These are phyloP conservation scores for Ophiostoma ulmi DNA, from an alignment of 2,329 filamentous ascomycete species.

Conservation along the genomic window DNA sequence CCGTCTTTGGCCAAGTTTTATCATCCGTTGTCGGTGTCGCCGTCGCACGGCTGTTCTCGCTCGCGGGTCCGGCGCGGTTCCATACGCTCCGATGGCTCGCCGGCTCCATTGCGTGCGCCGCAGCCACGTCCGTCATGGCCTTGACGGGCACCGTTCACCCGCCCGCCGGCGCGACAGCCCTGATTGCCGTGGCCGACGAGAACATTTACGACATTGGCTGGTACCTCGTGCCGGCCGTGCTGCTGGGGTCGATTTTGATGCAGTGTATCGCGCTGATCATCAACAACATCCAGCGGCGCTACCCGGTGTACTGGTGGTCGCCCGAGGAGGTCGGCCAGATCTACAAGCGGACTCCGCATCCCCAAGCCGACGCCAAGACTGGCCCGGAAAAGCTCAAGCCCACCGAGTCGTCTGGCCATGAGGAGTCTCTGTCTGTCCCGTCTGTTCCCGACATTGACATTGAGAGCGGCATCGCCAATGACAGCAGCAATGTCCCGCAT, in stretches of 20 bases:
- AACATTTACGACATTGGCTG: slow-evolving; percentile 57
- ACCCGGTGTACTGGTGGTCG: slow-evolving; percentile 68
- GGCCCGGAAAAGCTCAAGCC: slow-evolving; percentile 9
- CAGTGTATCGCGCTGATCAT: slow-evolving; percentile 56
- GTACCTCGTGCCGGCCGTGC: slow-evolving; percentile 59
- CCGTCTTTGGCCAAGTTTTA: slow-evolving; percentile 61
- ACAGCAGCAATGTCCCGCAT: not conserved
- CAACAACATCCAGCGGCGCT: slow-evolving; percentile 64
- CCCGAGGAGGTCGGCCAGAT: slow-evolving; percentile 36
- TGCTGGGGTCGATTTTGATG: slow-evolving; percentile 59
- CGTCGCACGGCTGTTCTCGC: slow-evolving; percentile 60
- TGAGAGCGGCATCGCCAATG: not conserved
- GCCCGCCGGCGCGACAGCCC: slow-evolving; percentile 67
- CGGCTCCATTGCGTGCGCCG: slow-evolving; percentile 60
- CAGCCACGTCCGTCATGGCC: slow-evolving; percentile 60
- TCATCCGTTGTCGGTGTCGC: slow-evolving; percentile 56
- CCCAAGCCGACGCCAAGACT: not conserved
- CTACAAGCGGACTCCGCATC: slow-evolving; percentile 23
- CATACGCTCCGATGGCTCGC: slow-evolving; percentile 57
- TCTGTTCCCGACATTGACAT: not conserved
- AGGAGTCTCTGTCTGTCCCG: not conserved
- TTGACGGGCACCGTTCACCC: slow-evolving; percentile 69
- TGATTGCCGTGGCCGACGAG: slow-evolving; percentile 60
- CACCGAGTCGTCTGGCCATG: not conserved
- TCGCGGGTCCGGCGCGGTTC: slow-evolving; percentile 38